Evolutionary conservation across 352 stramenopile genomes (phyloP), one percentile per base, ranked within the genome.

Genomic region (Globisporangium ultimum): DNA sequence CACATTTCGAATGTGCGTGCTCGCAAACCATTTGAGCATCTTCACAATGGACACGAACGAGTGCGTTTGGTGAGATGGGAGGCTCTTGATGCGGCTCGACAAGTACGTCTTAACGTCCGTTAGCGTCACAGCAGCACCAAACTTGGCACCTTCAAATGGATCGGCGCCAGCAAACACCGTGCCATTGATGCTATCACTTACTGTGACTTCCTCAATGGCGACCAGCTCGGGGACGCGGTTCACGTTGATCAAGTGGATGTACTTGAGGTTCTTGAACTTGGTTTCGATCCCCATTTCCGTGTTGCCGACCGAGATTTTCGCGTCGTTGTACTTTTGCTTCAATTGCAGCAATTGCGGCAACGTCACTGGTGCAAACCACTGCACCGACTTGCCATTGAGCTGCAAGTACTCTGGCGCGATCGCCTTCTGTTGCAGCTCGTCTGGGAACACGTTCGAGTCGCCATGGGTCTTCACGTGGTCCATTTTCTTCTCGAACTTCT

Each of bases 1-100:
- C 15, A 98, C 95, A 66, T 99, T 99, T 32, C 96, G 79, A 64
- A 99, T 98, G 68, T 99, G 96, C 10, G 91, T 98, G 20, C 93
- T 98, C 3, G 95, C 95, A 70, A 99, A 98, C 95, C 95, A 99
- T 55, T 97, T 88, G 14, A 99, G 83, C 95, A 98, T 98, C 60
- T 80, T 77, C 20, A 80, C 67, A 41, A 91, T 89, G 12, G 81
- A 74, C 17, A 68, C 66, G 28, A 91, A 78, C 6, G 76, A 66
- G 6, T 71, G 76, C 2, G 74, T 87, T 53, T 88, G 66, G 54
- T 85, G 64, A 13, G 59, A 21, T 4, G 75, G 72, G 3, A 86
- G 59, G 0, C 42, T 67, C 50, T 74, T 68, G 21, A 77, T 68
- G 6, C 63, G 63, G 10, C 63, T 61, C 15, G 78, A 73, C 15